Percentiles rank a stretch among this genome's conserved stretches.
Conservation (phyloP, 2,329 filamentous ascomycete species). For the Calcarisporium arbuscula region DNA sequence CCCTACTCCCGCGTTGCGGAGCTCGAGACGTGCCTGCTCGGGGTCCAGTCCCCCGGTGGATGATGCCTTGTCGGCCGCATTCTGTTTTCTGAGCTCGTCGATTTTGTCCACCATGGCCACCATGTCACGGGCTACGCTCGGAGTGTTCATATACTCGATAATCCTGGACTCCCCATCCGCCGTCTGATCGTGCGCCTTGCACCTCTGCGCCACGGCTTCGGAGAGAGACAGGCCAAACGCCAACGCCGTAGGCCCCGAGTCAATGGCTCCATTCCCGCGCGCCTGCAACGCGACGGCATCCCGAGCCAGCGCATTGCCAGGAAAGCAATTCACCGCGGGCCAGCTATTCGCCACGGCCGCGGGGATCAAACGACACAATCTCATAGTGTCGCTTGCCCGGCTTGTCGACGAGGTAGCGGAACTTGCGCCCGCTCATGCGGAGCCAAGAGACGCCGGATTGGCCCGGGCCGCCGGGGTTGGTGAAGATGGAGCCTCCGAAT, state of each 20-base stretch:
- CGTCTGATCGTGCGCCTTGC: slow-evolving; percentile 14
- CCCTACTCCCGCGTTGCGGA: background rate
- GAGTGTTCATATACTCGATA: slow-evolving; percentile 24
- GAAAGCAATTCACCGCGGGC: slow-evolving; percentile 31
- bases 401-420: slow-evolving; percentile 20
- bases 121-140: slow-evolving; percentile 33
- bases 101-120: slow-evolving; percentile 32
- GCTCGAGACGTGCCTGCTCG: too few species aligned
- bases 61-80: too few species aligned
- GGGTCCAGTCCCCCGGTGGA: too few species aligned
- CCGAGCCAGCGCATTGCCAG: slow-evolving; percentile 19
- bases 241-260: slow-evolving; percentile 12
- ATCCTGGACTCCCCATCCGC: slow-evolving; percentile 16
- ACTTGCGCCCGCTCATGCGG: slow-evolving; percentile 13
- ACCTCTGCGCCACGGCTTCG: slow-evolving; percentile 20
- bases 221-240: slow-evolving; percentile 15
- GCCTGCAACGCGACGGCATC: slow-evolving; percentile 20
- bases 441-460: slow-evolving; percentile 27
- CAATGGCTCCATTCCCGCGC: slow-evolving; percentile 21
- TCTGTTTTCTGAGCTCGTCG: slow-evolving; percentile 20
- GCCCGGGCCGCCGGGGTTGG: slow-evolving; percentile 37
- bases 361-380: slow-evolving; percentile 35
- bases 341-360: slow-evolving; percentile 30
- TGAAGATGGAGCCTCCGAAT: slow-evolving; percentile 34
- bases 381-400: slow-evolving; percentile 27